Evolutionary conservation across 805 yeast genomes (phyloP).

Genomic region (Pichia deserticola): DNA sequence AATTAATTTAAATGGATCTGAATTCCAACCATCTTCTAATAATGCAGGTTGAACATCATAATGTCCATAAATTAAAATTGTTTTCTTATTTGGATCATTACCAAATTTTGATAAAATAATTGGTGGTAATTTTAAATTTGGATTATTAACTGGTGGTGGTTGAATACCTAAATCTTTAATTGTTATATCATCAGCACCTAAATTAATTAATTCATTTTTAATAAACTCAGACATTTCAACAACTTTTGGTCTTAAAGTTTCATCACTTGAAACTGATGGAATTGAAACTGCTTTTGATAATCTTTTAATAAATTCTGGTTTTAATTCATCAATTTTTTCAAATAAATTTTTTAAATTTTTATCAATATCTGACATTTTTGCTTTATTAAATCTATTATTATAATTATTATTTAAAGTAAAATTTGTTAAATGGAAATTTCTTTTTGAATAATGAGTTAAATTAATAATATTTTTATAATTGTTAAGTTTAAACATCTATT

Average conservation of each 20-base stretch:
- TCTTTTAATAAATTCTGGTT: slow-evolving; percentile 66
- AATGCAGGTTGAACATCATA: slow-evolving; percentile 98
- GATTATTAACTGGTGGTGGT: slow-evolving; percentile 78
- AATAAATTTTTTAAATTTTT: slow-evolving; percentile 33
- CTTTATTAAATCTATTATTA: background rate
- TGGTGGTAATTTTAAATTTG: slow-evolving; percentile 77
- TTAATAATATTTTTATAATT: too few species aligned
- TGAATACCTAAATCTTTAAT: slow-evolving; percentile 79
- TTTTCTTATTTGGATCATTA: slow-evolving; percentile 72
- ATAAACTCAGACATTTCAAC: slow-evolving; percentile 85
- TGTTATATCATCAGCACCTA: slow-evolving; percentile 81
- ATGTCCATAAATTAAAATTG: slow-evolving; percentile 89
- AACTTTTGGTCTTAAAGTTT: slow-evolving; percentile 79
- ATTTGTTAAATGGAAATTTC: background rate
- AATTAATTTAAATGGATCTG: slow-evolving; percentile 79
- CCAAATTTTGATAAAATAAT: slow-evolving; percentile 90
- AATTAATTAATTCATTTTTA: slow-evolving; percentile 52
- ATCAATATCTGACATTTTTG: slow-evolving; percentile 17
- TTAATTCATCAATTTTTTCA: slow-evolving; percentile 61
- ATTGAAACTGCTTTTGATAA: slow-evolving; percentile 83
- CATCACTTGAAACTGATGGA: slow-evolving; percentile 92
- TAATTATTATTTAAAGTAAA: background rate
- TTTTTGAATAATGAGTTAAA: too few species aligned
- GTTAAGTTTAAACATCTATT: too few species aligned
- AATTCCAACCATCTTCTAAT: slow-evolving; percentile 88